These are phyloP conservation scores for Mycena vulgaris DNA, from an alignment of 768 basidiomycete genomes.

Conservation along the genomic window DNA sequence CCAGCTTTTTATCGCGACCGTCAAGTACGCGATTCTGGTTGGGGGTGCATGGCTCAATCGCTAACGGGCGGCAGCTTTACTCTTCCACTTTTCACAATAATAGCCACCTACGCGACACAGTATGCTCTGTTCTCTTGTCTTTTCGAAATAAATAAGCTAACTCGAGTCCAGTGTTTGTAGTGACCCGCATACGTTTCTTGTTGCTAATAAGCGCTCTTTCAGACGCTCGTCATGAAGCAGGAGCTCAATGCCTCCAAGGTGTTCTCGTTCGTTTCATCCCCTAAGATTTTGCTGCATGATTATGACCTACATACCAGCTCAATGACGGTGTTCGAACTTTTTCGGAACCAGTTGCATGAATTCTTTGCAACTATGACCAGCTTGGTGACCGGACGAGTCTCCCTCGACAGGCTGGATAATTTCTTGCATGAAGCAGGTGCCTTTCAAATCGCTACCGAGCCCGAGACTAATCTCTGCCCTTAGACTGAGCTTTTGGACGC, in stretches of 20 bases:
- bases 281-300: neutral
- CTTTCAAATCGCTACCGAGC: neutral
- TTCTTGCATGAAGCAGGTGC: slow-evolving; percentile 56
- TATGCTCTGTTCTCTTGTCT: slow-evolving; percentile 50
- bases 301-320: slow-evolving; percentile 46
- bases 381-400: slow-evolving; percentile 67
- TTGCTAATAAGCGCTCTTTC: slow-evolving; percentile 5
- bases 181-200: neutral
- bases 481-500: slow-evolving; percentile 66
- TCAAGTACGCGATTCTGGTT: slow-evolving; percentile 56
- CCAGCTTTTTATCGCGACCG: slow-evolving; percentile 58
- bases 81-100: slow-evolving; percentile 76
- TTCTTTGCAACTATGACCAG: slow-evolving; percentile 47
- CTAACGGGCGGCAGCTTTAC: slow-evolving; percentile 58
- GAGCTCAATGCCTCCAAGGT: slow-evolving; percentile 60
- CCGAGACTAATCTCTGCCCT: neutral
- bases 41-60: neutral
- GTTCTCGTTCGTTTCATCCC: slow-evolving; percentile 45
- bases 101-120: slow-evolving; percentile 74
- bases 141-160: slow-evolving; percentile 2
- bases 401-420: slow-evolving; percentile 66
- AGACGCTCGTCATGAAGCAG: slow-evolving; percentile 59
- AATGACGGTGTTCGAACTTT: slow-evolving; percentile 73
- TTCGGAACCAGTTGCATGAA: slow-evolving; percentile 67
- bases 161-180: slow-evolving; percentile 32